Evolutionary conservation across 2,329 filamentous ascomycete genomes (phyloP).

Genomic region (Sarocladium kiliense): DNA sequence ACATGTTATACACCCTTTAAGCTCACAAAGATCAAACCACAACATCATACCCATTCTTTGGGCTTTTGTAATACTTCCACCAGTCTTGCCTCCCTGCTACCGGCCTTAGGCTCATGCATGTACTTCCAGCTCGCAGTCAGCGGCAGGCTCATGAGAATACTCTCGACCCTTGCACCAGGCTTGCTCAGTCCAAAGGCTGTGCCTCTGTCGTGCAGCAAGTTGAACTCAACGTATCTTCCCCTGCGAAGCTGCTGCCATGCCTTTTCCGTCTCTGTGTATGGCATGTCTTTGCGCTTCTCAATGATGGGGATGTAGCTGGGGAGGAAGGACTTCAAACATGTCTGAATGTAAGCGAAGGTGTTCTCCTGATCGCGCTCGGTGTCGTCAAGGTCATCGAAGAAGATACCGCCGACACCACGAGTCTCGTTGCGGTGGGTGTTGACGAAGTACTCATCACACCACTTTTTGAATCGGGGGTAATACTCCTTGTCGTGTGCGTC

Average conservation of each 20-base stretch:
- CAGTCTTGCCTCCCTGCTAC: conserved; percentile 72
- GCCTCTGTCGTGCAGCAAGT: conserved; percentile 92
- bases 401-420: conserved; percentile 90
- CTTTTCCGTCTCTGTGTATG: conserved; percentile 80
- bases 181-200: conserved; percentile 93
- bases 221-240: conserved; percentile 98
- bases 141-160: conserved; percentile 94
- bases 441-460: conserved; percentile 97
- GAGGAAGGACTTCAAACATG: conserved; percentile 80
- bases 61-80: conserved; percentile 65
- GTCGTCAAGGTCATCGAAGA: conserved; percentile 96
- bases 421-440: conserved; percentile 86
- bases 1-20: neutral
- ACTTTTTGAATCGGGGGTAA: conserved; percentile 92
- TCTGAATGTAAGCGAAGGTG: conserved; percentile 82
- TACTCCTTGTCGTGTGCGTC: conserved; percentile 90
- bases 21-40: neutral
- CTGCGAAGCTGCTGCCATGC: conserved; percentile 93
- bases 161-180: conserved; percentile 86
- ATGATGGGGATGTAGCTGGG: conserved; percentile 90
- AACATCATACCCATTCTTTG: conserved; percentile 56
- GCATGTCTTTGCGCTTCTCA: conserved; percentile 84
- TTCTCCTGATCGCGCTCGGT: conserved; percentile 82
- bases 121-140: conserved; percentile 92
- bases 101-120: conserved; percentile 80